A percentile compares a stretch with the other conserved stretches of the same genome.
Evolutionary conservation across 1,284 basidiomycete genomes (phyloP).

Genomic region (Termitomyces sp.): DNA sequence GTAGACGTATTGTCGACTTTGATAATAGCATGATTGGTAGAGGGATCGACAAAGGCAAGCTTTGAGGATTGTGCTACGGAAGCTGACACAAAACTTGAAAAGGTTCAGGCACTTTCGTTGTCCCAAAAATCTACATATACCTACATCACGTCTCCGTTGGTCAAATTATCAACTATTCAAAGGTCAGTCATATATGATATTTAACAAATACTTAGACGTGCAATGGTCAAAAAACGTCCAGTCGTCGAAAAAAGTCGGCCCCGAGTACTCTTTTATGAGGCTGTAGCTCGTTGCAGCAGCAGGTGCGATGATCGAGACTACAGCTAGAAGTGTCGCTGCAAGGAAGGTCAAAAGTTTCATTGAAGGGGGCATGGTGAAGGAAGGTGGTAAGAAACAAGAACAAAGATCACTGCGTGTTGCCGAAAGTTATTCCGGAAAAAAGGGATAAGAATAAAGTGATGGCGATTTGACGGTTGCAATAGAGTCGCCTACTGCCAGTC

Average conservation of each 20-base stretch:
- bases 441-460: background rate
- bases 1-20: constrained; percentile 63
- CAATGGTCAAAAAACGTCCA: constrained; percentile 53
- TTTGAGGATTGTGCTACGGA: constrained; percentile 41
- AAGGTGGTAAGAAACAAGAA: background rate
- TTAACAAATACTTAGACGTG: constrained; percentile 21
- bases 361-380: background rate
- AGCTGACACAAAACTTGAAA: constrained; percentile 49
- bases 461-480: background rate
- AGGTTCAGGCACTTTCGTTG: background rate
- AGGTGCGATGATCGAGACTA: constrained; percentile 5
- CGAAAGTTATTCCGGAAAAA: background rate
- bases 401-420: background rate
- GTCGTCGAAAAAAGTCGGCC: constrained; percentile 47
- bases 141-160: constrained; percentile 63
- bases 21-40: constrained; percentile 62
- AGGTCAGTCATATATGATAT: background rate
- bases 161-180: constrained; percentile 55
- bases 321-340: constrained; percentile 5
- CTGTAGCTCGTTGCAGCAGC: constrained; percentile 34
- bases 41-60: constrained; percentile 57
- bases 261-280: constrained; percentile 43
- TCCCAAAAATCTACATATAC: constrained; percentile 10
- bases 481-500: background rate
- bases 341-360: constrained; percentile 3